Percentiles rank a stretch among this genome's conserved stretches.
These are phyloP conservation scores for Phytophthora idaei DNA, from an alignment of 352 stramenopile genomes.

Conservation along the genomic window DNA sequence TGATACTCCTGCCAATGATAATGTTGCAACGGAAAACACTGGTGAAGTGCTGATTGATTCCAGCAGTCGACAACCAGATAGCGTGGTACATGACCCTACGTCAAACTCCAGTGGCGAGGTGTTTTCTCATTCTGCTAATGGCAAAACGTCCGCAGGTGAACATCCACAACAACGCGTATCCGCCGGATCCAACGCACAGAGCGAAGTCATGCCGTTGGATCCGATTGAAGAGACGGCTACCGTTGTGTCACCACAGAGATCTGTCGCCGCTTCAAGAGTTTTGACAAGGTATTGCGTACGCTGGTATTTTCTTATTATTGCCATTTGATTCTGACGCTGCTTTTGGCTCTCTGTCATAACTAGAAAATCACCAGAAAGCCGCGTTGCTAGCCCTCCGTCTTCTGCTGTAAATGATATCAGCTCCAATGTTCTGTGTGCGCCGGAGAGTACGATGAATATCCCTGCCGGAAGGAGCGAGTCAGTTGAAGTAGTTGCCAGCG, in stretches of 20 bases:
- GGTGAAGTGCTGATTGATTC: conserved; percentile 1
- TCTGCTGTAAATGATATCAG: conserved; percentile 3
- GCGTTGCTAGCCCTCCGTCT: conserved; percentile 15
- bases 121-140: background rate
- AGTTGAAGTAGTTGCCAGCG: background rate
- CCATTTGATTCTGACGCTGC: background rate
- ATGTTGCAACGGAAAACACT: background rate
- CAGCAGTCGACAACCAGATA: background rate
- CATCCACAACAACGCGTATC: background rate
- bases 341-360: background rate
- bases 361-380: conserved; percentile 22
- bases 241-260: conserved; percentile 1
- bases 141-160: conserved; percentile 1
- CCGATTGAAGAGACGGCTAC: background rate
- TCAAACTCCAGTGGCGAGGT: background rate
- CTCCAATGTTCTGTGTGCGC: background rate
- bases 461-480: conserved; percentile 3
- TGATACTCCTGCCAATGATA: conserved; percentile 2
- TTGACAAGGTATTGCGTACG: conserved; percentile 26
- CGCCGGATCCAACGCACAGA: conserved; percentile 3
- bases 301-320: background rate
- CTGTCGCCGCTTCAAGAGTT: conserved; percentile 1
- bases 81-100: background rate
- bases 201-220: conserved; percentile 15
- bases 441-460: background rate